Evolutionary conservation across 176 grass and related monocot species (phyloP).

Genomic region (Carex littledalei): DNA sequence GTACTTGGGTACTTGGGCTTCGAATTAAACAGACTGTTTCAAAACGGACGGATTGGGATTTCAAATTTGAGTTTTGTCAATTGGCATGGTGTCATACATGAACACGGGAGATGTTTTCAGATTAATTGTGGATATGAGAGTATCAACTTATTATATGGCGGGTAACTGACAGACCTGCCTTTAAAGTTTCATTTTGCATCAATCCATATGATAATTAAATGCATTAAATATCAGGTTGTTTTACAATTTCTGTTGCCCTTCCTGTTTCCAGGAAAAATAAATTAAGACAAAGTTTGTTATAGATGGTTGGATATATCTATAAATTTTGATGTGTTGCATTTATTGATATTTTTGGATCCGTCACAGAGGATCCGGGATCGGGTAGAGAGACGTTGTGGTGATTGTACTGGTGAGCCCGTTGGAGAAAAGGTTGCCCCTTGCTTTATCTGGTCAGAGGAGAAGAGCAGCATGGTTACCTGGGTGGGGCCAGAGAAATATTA

Average conservation of each 20-base stretch:
- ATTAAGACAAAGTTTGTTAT: not conserved
- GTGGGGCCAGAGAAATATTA: not conserved
- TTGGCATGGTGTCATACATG: not conserved
- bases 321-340: not conserved
- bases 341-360: not conserved
- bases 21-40: conserved; percentile 22
- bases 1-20: conserved; percentile 7
- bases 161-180: not conserved
- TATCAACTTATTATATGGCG: not conserved
- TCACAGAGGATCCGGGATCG: not conserved
- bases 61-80: conserved; percentile 45
- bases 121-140: not conserved
- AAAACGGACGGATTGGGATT: conserved; percentile 32
- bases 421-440: not conserved
- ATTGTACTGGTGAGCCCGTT: not conserved
- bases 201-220: not conserved
- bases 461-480: not conserved
- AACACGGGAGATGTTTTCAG: conserved; percentile 8
- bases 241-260: not conserved
- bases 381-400: conserved; percentile 47
- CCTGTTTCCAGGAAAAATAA: too few species aligned
- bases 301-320: not conserved
- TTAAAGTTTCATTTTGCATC: not conserved
- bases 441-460: not conserved
- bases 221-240: not conserved